Conservation (phyloP, 2,329 filamentous ascomycete genomes). For the Elsinoe necatrix region DNA sequence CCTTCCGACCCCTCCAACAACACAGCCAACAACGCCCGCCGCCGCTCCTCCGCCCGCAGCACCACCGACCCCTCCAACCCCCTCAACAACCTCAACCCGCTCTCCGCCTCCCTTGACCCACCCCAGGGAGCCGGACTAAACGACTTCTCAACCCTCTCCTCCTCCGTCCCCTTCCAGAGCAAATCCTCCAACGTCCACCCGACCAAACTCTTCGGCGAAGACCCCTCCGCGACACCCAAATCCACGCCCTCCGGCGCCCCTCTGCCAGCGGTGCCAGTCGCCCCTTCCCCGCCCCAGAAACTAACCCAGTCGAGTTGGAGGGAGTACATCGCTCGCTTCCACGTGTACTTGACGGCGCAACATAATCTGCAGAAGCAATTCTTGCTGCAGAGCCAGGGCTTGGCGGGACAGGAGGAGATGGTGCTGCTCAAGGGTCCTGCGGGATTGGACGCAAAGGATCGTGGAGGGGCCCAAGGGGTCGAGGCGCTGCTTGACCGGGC, state of each 20-base stretch:
- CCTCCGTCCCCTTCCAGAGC: slow-evolving; percentile 52
- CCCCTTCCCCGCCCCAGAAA: slow-evolving; percentile 32
- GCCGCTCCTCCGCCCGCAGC: slow-evolving; percentile 20
- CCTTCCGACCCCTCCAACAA: background rate
- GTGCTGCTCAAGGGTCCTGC: slow-evolving; percentile 21
- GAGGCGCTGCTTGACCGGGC: slow-evolving; percentile 31
- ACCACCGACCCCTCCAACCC: slow-evolving; percentile 15
- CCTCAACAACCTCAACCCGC: slow-evolving; percentile 25
- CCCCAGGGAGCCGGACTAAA: slow-evolving; percentile 42
- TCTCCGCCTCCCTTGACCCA: slow-evolving; percentile 40
- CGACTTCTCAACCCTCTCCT: slow-evolving; percentile 45
- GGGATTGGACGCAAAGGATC: slow-evolving; percentile 26
- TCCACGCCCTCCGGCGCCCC: slow-evolving; percentile 37
- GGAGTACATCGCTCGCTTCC: slow-evolving; percentile 46
- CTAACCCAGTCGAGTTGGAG: slow-evolving; percentile 43
- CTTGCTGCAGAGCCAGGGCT: slow-evolving; percentile 29
- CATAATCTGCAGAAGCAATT: slow-evolving; percentile 45
- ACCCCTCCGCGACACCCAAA: slow-evolving; percentile 24
- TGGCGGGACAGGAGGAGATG: slow-evolving; percentile 14
- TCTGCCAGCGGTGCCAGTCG: slow-evolving; percentile 43
- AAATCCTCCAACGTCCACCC: slow-evolving; percentile 39
- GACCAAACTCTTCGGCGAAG: slow-evolving; percentile 28
- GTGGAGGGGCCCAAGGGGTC: slow-evolving; percentile 26
- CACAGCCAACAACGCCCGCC: background rate
- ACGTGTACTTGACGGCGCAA: slow-evolving; percentile 49